A percentile compares a stretch with the other conserved stretches of the same genome.
Evolutionary conservation across 257 asterid genomes (phyloP).

Genomic region (Voacanga thouarsii): DNA sequence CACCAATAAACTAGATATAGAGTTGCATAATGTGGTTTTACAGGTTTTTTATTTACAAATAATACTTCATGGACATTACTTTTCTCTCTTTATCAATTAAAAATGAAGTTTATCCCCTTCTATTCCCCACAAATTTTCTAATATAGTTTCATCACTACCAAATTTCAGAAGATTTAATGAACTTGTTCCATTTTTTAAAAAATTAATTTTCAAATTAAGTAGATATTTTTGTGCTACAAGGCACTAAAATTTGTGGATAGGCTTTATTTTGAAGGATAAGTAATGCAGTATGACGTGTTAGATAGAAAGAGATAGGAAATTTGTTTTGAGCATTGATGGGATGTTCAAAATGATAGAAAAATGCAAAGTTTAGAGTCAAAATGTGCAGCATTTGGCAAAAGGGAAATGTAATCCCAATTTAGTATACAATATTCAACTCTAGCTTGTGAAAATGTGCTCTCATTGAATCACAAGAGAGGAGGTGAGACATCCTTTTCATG

Average conservation of each 20-base stretch:
- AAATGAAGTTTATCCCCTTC: too few species aligned
- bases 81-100: too few species aligned
- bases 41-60: too few species aligned
- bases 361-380: not conserved
- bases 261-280: not conserved
- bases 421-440: not conserved
- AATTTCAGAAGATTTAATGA: not conserved
- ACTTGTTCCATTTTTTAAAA: too few species aligned
- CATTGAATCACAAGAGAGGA: not conserved
- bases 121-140: too few species aligned
- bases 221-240: not conserved
- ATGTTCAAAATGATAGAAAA: not conserved
- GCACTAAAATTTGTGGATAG: not conserved
- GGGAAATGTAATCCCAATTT: not conserved
- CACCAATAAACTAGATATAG: too few species aligned
- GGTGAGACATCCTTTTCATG: not conserved
- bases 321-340: not conserved
- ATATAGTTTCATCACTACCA: too few species aligned
- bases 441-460: not conserved
- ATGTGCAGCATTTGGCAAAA: not conserved
- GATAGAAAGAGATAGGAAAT: not conserved
- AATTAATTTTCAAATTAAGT: not conserved
- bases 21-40: too few species aligned
- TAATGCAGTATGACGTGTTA: not conserved
- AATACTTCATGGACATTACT: too few species aligned